phyloP scores from a whole-genome alignment of 306 rosid genomes.

The Corylus americana region DNA sequence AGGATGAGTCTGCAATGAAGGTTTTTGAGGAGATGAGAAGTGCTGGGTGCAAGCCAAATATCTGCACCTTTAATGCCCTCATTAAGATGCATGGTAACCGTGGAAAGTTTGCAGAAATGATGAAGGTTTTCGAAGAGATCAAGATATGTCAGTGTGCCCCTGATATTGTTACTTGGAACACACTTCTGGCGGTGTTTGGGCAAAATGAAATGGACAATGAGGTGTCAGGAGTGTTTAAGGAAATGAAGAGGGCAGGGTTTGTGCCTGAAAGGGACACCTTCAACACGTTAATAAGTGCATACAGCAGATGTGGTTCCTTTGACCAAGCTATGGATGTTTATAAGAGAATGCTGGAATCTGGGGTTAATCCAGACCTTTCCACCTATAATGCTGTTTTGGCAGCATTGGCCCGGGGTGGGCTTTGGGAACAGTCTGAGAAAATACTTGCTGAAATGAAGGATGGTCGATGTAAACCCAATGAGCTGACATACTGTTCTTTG shows the following conservation, averaged over 20 bases:
- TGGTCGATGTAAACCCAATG: slow-evolving; percentile 78
- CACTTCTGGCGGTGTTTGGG: slow-evolving; percentile 91
- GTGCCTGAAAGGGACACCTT: slow-evolving; percentile 89
- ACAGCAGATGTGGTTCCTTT: slow-evolving; percentile 82
- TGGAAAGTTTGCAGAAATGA: slow-evolving; percentile 82
- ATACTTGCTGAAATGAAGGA: slow-evolving; percentile 77
- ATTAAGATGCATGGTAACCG: slow-evolving; percentile 94
- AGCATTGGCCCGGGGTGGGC: slow-evolving; percentile 91
- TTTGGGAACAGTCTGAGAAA: slow-evolving; percentile 88
- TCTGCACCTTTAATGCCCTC: slow-evolving; percentile 83
- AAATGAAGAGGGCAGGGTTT: slow-evolving; percentile 97
- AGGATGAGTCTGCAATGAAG: slow-evolving; percentile 68
- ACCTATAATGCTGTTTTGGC: slow-evolving; percentile 87
- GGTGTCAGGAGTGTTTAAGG: slow-evolving; percentile 79
- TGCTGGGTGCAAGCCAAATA: slow-evolving; percentile 76
- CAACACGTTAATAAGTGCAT: slow-evolving; percentile 83
- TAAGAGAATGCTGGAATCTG: slow-evolving; percentile 83
- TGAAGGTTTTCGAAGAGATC: slow-evolving; percentile 80
- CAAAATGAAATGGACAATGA: slow-evolving; percentile 83
- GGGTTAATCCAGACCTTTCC: slow-evolving; percentile 84
- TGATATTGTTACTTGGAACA: slow-evolving; percentile 94
- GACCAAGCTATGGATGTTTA: slow-evolving; percentile 84
- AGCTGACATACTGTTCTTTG: slow-evolving; percentile 76
- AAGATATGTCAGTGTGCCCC: slow-evolving; percentile 59
- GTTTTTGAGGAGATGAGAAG: slow-evolving; percentile 68